Evolutionary conservation across 139 green algal species (phyloP).

Genomic region (Pedinophyceae sp.): DNA sequence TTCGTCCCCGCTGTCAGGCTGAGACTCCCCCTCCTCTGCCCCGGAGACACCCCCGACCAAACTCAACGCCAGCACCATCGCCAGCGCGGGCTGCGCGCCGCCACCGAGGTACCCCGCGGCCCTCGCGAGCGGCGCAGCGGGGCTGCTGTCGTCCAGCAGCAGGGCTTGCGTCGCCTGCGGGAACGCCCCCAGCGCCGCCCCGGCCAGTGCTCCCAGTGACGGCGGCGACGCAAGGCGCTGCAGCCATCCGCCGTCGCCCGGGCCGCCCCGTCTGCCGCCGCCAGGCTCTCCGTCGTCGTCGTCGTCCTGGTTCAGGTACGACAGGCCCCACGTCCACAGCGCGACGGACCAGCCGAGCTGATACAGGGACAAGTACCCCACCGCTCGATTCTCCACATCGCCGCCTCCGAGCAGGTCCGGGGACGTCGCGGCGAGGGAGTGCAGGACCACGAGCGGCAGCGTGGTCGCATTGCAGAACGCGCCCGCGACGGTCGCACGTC

Average conservation of each 20-base stretch:
- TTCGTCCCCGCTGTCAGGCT: neutral
- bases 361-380: conserved; percentile 1
- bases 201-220: neutral
- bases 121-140: neutral
- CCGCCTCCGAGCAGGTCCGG: neutral
- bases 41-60: too few species aligned
- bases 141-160: too few species aligned
- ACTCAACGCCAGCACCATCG: neutral
- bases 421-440: neutral
- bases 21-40: too few species aligned
- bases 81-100: conserved; percentile 1
- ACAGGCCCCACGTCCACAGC: neutral
- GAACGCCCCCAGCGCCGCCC: neutral
- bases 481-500: neutral
- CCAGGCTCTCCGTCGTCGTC: too few species aligned
- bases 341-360: neutral
- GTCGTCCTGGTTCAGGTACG: neutral
- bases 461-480: conserved; percentile 2
- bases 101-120: neutral
- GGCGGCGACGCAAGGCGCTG: neutral
- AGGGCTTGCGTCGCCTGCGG: neutral
- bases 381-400: neutral
- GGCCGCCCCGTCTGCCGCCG: neutral
- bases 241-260: neutral
- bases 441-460: neutral